These are phyloP conservation scores for Priceomyces carsonii DNA, from an alignment of 805 yeast genomes.

Conservation along the genomic window DNA sequence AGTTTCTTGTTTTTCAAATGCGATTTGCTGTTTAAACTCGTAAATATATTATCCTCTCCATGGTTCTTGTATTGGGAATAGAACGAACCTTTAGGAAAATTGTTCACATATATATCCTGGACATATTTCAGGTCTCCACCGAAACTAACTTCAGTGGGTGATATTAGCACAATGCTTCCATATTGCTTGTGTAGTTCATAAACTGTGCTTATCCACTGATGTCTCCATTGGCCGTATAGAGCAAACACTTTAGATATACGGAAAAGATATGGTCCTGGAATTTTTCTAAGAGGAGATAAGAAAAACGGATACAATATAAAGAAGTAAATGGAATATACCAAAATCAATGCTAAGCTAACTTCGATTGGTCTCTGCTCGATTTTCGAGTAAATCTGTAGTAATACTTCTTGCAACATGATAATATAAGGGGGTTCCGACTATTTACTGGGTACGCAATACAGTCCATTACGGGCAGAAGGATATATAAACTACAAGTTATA, in stretches of 20 bases:
- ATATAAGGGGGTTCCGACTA: too few species aligned
- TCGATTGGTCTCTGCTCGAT: too few species aligned
- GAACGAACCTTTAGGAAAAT: constrained; percentile 57
- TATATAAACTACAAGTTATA: too few species aligned
- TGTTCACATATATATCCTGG: constrained; percentile 54
- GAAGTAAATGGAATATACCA: too few species aligned
- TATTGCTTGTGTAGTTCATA: constrained; percentile 52
- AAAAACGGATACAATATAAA: constrained; percentile 46
- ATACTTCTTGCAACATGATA: too few species aligned
- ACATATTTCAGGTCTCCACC: constrained; percentile 49
- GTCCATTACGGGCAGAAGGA: too few species aligned
- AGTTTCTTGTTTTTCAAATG: constrained; percentile 43
- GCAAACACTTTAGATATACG: constrained; percentile 42
- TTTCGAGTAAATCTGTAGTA: too few species aligned
- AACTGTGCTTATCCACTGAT: constrained; percentile 40
- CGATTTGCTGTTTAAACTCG: constrained; percentile 46
- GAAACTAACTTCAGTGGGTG: constrained; percentile 63
- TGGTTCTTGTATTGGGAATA: constrained; percentile 61
- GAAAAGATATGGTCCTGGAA: constrained; percentile 62
- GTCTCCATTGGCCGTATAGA: constrained; percentile 44
- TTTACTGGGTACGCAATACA: too few species aligned
- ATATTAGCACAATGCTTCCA: constrained; percentile 62
- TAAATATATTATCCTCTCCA: constrained; percentile 56
- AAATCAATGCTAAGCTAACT: too few species aligned
- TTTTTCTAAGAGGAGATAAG: constrained; percentile 46